Evolutionary conservation across 306 rosid genomes (phyloP).

Genomic region (Ormosia emarginata): DNA sequence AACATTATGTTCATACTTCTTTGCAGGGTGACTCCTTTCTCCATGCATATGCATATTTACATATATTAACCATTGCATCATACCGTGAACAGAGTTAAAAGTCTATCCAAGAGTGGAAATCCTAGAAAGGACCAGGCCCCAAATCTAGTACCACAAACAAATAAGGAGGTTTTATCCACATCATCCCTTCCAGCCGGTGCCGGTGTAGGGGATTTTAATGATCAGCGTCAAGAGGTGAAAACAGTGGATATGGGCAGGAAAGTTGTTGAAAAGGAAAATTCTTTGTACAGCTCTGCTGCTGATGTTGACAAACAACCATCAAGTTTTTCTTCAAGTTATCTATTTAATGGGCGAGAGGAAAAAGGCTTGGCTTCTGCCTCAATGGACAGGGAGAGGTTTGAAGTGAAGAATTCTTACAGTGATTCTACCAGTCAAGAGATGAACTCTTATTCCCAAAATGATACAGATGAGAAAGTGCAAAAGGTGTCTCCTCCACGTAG

Average conservation of each 20-base stretch:
- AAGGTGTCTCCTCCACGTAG: conserved; percentile 88
- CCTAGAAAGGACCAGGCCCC: conserved; percentile 73
- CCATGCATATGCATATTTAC: background rate
- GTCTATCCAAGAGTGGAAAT: conserved; percentile 90
- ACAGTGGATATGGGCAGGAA: conserved; percentile 53
- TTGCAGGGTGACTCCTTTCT: background rate
- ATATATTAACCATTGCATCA: conserved; percentile 25
- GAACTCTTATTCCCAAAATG: conserved; percentile 55
- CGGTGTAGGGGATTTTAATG: conserved; percentile 51
- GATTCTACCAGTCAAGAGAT: conserved; percentile 60
- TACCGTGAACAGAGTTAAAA: conserved; percentile 73
- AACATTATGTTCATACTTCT: conserved; percentile 4
- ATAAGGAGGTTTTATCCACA: conserved; percentile 61
- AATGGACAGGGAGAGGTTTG: conserved; percentile 57
- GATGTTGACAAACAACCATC: conserved; percentile 61
- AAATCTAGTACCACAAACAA: conserved; percentile 40
- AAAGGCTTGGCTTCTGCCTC: conserved; percentile 49
- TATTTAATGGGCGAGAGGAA: conserved; percentile 54
- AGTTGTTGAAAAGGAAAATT: conserved; percentile 59
- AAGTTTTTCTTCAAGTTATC: conserved; percentile 41
- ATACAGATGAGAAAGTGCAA: conserved; percentile 64
- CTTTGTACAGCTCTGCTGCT: conserved; percentile 48
- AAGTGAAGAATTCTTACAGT: conserved; percentile 46
- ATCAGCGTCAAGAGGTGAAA: conserved; percentile 66
- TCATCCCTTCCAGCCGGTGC: conserved; percentile 49